phyloP scores from a whole-genome alignment of 1,139 yeast genomes.

The Saccharomyces hybrid region DNA sequence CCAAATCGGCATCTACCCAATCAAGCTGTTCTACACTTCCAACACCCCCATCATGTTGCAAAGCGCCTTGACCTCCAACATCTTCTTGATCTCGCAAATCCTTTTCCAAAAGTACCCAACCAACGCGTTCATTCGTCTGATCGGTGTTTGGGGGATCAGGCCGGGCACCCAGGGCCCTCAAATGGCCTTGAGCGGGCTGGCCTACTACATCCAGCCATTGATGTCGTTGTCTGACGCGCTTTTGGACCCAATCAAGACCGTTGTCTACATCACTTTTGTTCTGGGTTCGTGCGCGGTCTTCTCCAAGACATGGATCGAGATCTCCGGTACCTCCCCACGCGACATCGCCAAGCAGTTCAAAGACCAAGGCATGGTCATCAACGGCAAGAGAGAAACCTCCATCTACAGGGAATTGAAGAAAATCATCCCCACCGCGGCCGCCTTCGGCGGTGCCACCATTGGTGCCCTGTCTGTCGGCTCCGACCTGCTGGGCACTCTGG shows the following conservation, averaged over 20 bases:
- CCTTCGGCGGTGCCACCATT: conserved; percentile 96
- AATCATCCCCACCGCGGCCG: conserved; percentile 95
- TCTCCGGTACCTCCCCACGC: conserved; percentile 89
- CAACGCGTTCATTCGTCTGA: conserved; percentile 63
- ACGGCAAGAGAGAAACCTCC: conserved; percentile 90
- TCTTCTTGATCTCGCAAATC: conserved; percentile 89
- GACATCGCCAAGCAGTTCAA: conserved; percentile 97
- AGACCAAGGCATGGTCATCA: conserved; percentile 94
- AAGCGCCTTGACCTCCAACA: conserved; percentile 85
- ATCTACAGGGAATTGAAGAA: conserved; percentile 91
- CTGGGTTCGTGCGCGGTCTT: conserved; percentile 87
- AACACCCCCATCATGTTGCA: conserved; percentile 97
- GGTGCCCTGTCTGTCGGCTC: conserved; percentile 91
- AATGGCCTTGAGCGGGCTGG: conserved; percentile 77
- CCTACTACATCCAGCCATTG: conserved; percentile 96
- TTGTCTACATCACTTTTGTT: conserved; percentile 71
- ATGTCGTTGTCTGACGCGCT: conserved; percentile 72
- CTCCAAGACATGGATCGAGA: conserved; percentile 98
- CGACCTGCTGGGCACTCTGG: conserved; percentile 89
- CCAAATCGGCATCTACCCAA: conserved; percentile 85
- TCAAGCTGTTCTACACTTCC: conserved; percentile 90
- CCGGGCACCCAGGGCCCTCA: conserved; percentile 70
- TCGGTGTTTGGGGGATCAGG: conserved; percentile 89
- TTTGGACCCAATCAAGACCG: conserved; percentile 85
- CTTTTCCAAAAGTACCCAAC: conserved; percentile 82